phyloP scores from a whole-genome alignment of 2,329 filamentous ascomycete genomes.

The Boeremia exigua region DNA sequence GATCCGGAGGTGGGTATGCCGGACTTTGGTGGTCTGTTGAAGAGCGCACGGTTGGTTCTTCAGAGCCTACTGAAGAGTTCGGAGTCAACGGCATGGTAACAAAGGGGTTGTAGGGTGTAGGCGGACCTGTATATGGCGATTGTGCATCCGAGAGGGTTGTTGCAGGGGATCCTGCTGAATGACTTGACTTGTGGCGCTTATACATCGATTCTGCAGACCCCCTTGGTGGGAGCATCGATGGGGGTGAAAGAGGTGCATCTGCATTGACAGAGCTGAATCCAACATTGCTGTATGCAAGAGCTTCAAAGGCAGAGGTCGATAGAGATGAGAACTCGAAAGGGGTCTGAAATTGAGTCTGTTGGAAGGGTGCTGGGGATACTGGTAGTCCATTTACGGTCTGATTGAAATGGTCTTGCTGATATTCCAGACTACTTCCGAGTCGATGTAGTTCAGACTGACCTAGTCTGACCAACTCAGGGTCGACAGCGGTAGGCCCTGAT shows the following conservation, averaged over 20 bases:
- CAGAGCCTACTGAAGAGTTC: constrained; percentile 47
- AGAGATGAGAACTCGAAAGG: constrained; percentile 35
- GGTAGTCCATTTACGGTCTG: constrained; percentile 12
- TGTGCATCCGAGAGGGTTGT: constrained; percentile 38
- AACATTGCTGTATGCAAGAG: constrained; percentile 20
- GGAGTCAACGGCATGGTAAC: constrained; percentile 55
- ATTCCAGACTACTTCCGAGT: constrained; percentile 15
- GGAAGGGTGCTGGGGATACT: constrained; percentile 15
- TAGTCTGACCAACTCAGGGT: constrained; percentile 34
- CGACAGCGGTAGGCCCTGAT: constrained; percentile 31
- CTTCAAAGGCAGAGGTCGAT: constrained; percentile 23
- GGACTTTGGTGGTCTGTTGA: constrained; percentile 29
- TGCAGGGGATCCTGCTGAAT: constrained; percentile 34
- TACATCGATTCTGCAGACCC: constrained; percentile 22
- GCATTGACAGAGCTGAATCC: constrained; percentile 22
- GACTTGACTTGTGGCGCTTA: constrained; percentile 34
- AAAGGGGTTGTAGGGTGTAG: constrained; percentile 52
- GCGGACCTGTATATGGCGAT: constrained; percentile 48
- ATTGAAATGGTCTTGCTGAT: constrained; percentile 25
- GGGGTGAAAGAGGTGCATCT: constrained; percentile 25
- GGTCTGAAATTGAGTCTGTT: constrained; percentile 27
- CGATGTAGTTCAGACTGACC: constrained; percentile 25
- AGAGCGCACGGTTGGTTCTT: constrained; percentile 34
- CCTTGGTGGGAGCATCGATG: constrained; percentile 40
- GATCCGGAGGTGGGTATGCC: constrained; percentile 49